Percentiles rank a stretch among this genome's conserved stretches.
phyloP scores from a whole-genome alignment of 805 yeast species.

The Candida quercuum region DNA sequence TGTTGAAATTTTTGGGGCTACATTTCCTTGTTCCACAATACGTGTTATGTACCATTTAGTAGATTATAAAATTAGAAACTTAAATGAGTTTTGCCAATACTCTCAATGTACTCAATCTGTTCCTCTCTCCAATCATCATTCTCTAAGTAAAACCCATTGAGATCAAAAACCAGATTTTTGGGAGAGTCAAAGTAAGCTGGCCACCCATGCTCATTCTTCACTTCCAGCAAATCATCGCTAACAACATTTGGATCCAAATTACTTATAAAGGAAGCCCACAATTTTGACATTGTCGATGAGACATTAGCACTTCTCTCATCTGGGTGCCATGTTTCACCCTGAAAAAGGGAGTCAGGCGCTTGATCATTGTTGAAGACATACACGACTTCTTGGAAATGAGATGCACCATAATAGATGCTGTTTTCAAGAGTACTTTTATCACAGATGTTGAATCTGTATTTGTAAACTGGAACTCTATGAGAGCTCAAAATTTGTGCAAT shows the following conservation, averaged over 20 bases:
- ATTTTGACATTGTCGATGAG: conserved; percentile 3
- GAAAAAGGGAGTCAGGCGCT: not conserved
- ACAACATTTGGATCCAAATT: conserved; percentile 35
- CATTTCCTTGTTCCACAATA: too few relatives aligned
- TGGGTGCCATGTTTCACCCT: conserved; percentile 2
- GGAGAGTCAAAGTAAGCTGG: conserved; percentile 1
- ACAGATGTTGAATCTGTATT: conserved; percentile 8
- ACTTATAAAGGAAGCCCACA: conserved; percentile 12
- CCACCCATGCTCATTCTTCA: conserved; percentile 1
- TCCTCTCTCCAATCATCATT: conserved; percentile 6
- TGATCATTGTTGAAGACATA: conserved; percentile 7
- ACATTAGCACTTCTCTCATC: conserved; percentile 1
- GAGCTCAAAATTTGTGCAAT: conserved; percentile 4
- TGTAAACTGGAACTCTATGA: conserved; percentile 4
- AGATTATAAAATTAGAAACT: not conserved
- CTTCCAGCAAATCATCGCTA: not conserved
- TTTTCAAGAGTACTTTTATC: not conserved
- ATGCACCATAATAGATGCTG: conserved; percentile 1
- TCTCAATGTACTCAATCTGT: conserved; percentile 3
- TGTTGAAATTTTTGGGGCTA: too few relatives aligned
- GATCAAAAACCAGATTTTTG: conserved; percentile 6
- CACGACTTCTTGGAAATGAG: conserved; percentile 7
- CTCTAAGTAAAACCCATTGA: conserved; percentile 6
- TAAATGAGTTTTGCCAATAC: not conserved
- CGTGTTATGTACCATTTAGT: too few relatives aligned